Evolutionary conservation across 2,329 filamentous ascomycete species (phyloP).

Genomic region (Penicillium expansum): DNA sequence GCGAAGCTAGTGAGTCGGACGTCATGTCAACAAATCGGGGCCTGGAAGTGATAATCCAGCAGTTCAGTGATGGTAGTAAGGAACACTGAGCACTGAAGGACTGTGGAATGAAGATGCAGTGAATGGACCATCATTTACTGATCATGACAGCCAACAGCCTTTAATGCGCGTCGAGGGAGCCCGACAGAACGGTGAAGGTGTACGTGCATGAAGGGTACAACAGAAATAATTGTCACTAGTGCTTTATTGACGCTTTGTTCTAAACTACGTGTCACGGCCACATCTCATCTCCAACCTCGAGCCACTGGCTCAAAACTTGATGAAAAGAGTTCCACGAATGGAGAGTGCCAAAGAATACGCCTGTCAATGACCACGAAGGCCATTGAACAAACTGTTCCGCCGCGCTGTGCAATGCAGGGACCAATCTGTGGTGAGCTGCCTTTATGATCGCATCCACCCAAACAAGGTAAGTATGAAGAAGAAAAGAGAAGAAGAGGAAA

Average conservation of each 20-base stretch:
- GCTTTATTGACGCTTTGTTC: no score
- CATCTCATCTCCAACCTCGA: conserved; percentile 36
- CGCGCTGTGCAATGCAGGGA: conserved; percentile 60
- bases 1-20: background rate
- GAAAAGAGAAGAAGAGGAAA: conserved; percentile 41
- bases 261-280: no score
- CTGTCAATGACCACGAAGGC: conserved; percentile 43
- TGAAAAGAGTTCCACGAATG: conserved; percentile 33
- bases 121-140: background rate
- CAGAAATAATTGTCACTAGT: no score
- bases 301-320: conserved; percentile 31
- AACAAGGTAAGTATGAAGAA: conserved; percentile 55
- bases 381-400: conserved; percentile 50
- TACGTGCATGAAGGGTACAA: no score
- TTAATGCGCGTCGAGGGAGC: no score
- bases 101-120: background rate
- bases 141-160: background rate
- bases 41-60: background rate
- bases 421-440: conserved; percentile 46
- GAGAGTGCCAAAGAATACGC: conserved; percentile 42
- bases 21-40: conserved; percentile 3
- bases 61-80: background rate
- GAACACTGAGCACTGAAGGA: background rate
- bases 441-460: conserved; percentile 49
- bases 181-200: no score